These are phyloP conservation scores for Pouteria campechiana DNA, from an alignment of 179 eudicot species.

Conservation along the genomic window DNA sequence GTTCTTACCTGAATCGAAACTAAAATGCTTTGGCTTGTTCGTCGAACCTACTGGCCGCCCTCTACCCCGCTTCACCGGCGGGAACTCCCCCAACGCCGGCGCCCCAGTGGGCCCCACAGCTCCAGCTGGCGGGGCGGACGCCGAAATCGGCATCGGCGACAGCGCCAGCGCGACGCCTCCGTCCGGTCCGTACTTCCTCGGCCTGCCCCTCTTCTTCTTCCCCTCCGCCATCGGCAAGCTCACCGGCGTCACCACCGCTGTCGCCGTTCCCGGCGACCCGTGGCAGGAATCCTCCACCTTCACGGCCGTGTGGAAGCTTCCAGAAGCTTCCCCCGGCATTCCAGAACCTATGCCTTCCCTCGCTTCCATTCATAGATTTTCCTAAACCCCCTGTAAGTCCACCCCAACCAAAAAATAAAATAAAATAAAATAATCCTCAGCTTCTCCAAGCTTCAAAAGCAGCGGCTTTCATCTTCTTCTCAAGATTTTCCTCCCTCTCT, in stretches of 20 bases:
- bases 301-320: slow-evolving; percentile 27
- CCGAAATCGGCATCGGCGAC: slow-evolving; percentile 92
- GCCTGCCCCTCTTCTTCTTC: slow-evolving; percentile 84
- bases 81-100: too few relatives aligned
- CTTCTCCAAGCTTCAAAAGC: too few relatives aligned
- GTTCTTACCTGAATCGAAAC: too few relatives aligned
- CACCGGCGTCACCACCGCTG: slow-evolving; percentile 16
- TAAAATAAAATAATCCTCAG: too few relatives aligned
- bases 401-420: too few relatives aligned
- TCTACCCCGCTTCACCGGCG: slow-evolving; percentile 51
- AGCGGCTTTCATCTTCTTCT: too few relatives aligned
- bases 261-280: slow-evolving; percentile 24
- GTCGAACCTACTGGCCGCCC: slow-evolving; percentile 29
- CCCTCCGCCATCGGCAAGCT: slow-evolving; percentile 10
- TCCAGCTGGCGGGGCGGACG: slow-evolving; percentile 74
- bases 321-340: slow-evolving; percentile 25
- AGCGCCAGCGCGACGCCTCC: slow-evolving; percentile 42
- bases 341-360: slow-evolving; percentile 41
- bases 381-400: slow-evolving; percentile 5
- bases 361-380: slow-evolving; percentile 56
- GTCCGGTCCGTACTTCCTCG: slow-evolving; percentile 76
- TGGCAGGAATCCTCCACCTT: slow-evolving; percentile 28
- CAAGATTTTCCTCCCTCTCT: too few relatives aligned
- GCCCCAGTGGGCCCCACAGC: too few relatives aligned
- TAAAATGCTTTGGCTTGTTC: slow-evolving; percentile 66